These are phyloP conservation scores for Eurotiales sp. DNA, from an alignment of 2,329 filamentous ascomycete species.

Conservation along the genomic window DNA sequence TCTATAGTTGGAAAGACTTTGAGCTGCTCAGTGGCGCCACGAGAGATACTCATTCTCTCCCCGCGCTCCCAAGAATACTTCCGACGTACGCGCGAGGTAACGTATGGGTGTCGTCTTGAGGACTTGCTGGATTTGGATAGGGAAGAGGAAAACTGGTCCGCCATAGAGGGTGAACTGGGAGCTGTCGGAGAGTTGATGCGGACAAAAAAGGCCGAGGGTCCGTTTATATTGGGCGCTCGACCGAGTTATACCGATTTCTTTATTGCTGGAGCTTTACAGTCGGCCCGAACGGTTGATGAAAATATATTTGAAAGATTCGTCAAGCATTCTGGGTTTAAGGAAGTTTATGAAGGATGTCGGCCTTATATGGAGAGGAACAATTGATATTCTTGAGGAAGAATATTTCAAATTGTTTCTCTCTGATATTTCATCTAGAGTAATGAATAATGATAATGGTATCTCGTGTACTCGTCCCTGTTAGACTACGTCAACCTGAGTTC, in stretches of 20 bases:
- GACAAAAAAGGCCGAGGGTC: constrained; percentile 32
- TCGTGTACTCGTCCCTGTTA: too few relatives aligned
- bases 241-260: constrained; percentile 41
- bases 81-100: constrained; percentile 35
- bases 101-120: constrained; percentile 34
- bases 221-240: constrained; percentile 36
- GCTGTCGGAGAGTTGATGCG: constrained; percentile 31
- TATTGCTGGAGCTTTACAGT: constrained; percentile 35
- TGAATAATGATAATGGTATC: too few relatives aligned
- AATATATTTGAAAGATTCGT: constrained; percentile 25
- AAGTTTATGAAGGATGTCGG: constrained; percentile 11
- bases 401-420: too few relatives aligned
- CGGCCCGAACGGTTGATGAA: constrained; percentile 30
- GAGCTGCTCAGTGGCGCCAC: constrained; percentile 32
- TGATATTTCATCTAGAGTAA: too few relatives aligned
- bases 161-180: constrained; percentile 22
- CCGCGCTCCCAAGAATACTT: constrained; percentile 37
- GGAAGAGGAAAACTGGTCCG: constrained; percentile 13
- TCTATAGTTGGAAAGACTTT: constrained; percentile 26
- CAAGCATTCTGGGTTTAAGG: constrained; percentile 22
- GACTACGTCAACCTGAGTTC: too few relatives aligned
- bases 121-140: constrained; percentile 21
- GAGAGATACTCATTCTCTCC: constrained; percentile 36
- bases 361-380: constrained; percentile 9
- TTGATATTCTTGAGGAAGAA: background rate